phyloP scores from a whole-genome alignment of 1,284 basidiomycete species.

The Lentinula novae-zelandiae region DNA sequence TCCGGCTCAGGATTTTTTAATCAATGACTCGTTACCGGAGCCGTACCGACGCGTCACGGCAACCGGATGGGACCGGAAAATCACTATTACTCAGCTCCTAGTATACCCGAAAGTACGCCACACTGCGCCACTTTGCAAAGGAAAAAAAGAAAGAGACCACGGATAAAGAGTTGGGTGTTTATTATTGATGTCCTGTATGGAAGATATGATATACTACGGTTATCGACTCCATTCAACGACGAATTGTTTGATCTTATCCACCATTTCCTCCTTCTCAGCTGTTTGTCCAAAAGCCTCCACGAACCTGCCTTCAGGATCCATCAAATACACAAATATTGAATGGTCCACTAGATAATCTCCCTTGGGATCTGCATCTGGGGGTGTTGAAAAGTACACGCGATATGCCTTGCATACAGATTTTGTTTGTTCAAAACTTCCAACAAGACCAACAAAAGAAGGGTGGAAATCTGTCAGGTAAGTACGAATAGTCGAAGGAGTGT shows the following conservation, averaged over 20 bases:
- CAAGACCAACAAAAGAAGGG: slow-evolving; percentile 84
- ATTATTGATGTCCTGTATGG: too few species aligned
- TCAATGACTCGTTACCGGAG: not conserved
- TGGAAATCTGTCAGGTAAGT: slow-evolving; percentile 84
- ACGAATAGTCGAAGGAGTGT: slow-evolving; percentile 62
- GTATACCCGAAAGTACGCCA: not conserved
- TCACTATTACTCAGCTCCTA: not conserved
- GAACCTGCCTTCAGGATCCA: slow-evolving; percentile 94
- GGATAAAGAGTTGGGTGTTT: not conserved
- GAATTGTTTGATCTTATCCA: slow-evolving; percentile 54
- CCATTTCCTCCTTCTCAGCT: slow-evolving; percentile 69
- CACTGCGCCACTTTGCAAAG: not conserved
- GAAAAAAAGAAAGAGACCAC: not conserved
- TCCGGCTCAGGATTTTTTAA: not conserved
- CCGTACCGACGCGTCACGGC: not conserved
- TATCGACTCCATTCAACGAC: slow-evolving; percentile 44
- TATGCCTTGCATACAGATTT: slow-evolving; percentile 93
- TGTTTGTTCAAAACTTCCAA: slow-evolving; percentile 82
- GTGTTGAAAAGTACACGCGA: slow-evolving; percentile 98
- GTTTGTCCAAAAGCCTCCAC: slow-evolving; percentile 96
- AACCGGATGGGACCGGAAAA: not conserved
- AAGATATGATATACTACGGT: not conserved
- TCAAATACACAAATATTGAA: slow-evolving; percentile 96
- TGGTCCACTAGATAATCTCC: slow-evolving; percentile 97
- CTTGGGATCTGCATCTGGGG: slow-evolving; percentile 81